A percentile compares a stretch with the other conserved stretches of the same genome.
phyloP scores from a whole-genome alignment of 2,329 filamentous ascomycete species.

The Claviceps monticola region DNA sequence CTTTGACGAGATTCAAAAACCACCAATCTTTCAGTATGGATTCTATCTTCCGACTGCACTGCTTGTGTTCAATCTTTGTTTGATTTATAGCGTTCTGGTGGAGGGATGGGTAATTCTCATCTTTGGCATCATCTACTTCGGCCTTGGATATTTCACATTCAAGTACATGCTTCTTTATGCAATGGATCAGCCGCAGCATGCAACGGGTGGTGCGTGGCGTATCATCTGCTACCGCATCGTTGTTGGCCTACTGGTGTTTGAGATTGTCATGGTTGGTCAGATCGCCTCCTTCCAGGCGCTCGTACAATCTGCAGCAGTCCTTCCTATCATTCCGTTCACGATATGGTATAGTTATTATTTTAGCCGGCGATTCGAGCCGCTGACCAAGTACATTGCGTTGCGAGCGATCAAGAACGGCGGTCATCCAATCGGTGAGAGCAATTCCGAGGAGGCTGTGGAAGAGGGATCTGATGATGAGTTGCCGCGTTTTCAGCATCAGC shows the following conservation, averaged over 20 bases:
- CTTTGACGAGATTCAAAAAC: conserved; percentile 65
- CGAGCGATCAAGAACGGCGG: conserved; percentile 58
- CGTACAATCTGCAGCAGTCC: conserved; percentile 54
- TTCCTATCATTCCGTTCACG: conserved; percentile 66
- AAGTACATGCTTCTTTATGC: conserved; percentile 97
- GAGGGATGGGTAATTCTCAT: conserved; percentile 69
- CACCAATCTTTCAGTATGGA: conserved; percentile 85
- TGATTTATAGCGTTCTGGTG: conserved; percentile 82
- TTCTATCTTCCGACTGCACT: conserved; percentile 90
- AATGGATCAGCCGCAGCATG: conserved; percentile 93
- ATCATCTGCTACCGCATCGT: conserved; percentile 93
- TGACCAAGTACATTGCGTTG: conserved; percentile 86
- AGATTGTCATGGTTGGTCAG: conserved; percentile 79
- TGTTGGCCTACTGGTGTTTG: conserved; percentile 74
- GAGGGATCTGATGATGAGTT: conserved; percentile 30
- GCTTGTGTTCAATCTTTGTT: conserved; percentile 85
- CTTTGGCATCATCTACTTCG: conserved; percentile 71
- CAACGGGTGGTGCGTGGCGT: conserved; percentile 85
- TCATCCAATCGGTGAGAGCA: conserved; percentile 27
- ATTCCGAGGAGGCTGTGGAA: conserved; percentile 21
- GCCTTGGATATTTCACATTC: conserved; percentile 76
- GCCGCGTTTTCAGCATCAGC: conserved; percentile 22
- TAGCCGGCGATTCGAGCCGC: conserved; percentile 64
- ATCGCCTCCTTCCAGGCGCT: conserved; percentile 64
- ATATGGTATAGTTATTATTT: conserved; percentile 86